Percentiles rank a stretch among this genome's conserved stretches.
phyloP scores from a whole-genome alignment of 1,284 basidiomycete species.

The Apiotrichum brassicae region DNA sequence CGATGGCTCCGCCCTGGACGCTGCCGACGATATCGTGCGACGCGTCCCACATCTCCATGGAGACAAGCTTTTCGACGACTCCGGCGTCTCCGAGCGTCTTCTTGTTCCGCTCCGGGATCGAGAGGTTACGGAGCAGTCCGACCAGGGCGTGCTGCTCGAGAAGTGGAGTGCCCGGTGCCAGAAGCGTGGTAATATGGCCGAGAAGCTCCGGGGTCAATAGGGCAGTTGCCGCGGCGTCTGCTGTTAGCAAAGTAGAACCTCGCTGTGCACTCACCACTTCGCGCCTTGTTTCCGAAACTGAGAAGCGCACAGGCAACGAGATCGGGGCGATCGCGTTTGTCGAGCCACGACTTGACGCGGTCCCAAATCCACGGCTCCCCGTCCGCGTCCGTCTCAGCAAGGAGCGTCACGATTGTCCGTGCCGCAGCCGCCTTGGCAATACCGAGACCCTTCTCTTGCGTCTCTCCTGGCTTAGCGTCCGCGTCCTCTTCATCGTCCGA shows the following conservation, averaged over 20 bases:
- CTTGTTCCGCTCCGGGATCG: conserved; percentile 62
- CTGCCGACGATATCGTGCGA: conserved; percentile 70
- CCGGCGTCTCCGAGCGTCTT: conserved; percentile 57
- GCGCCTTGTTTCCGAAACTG: conserved; percentile 49
- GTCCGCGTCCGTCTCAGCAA: conserved; percentile 66
- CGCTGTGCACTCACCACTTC: conserved; percentile 56
- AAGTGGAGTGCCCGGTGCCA: conserved; percentile 55
- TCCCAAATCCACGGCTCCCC: conserved; percentile 64
- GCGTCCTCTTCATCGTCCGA: conserved; percentile 3
- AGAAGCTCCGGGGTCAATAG: conserved; percentile 7
- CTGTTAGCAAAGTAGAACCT: too few relatives aligned
- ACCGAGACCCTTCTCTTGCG: conserved; percentile 55
- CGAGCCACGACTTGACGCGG: conserved; percentile 71
- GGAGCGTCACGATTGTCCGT: conserved; percentile 74
- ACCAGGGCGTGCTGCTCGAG: conserved; percentile 78
- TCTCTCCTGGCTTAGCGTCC: neutral
- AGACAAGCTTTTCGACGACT: conserved; percentile 58
- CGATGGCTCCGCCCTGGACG: conserved; percentile 81
- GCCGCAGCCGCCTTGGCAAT: conserved; percentile 76
- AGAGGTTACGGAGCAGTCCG: conserved; percentile 74
- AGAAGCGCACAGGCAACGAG: conserved; percentile 48
- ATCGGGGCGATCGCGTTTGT: conserved; percentile 39
- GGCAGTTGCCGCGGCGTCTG: conserved; percentile 6
- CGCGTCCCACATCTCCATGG: conserved; percentile 66
- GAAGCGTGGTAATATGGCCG: conserved; percentile 49